Evolutionary conservation across 768 basidiomycete species (phyloP).

Genomic region (Termitomyces bulborhizus): DNA sequence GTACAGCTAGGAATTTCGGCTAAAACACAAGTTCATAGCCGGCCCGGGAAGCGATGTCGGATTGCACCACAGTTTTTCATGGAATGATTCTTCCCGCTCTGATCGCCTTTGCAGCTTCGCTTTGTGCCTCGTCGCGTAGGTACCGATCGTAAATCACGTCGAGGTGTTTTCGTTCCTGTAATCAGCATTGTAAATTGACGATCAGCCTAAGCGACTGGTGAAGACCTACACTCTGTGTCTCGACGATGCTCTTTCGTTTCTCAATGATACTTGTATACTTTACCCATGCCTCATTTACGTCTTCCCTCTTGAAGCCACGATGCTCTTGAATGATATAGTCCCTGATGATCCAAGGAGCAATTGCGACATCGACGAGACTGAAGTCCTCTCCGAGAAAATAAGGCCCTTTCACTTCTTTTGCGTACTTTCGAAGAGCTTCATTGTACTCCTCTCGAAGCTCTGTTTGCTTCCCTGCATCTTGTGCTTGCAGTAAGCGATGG

Average conservation of each 20-base stretch:
- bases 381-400: conserved; percentile 54
- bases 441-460: conserved; percentile 22
- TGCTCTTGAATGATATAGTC: conserved; percentile 45
- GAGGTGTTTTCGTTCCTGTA: conserved; percentile 28
- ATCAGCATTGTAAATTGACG: not conserved
- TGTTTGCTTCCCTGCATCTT: conserved; percentile 23
- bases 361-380: conserved; percentile 44
- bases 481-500: conserved; percentile 42
- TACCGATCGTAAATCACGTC: conserved; percentile 47
- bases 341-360: conserved; percentile 49
- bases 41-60: too few relatives aligned
- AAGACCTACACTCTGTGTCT: conserved; percentile 34
- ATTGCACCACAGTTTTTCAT: conserved; percentile 13
- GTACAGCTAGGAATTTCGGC: too few relatives aligned
- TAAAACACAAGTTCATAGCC: too few relatives aligned
- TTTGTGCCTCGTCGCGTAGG: conserved; percentile 49
- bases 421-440: conserved; percentile 24
- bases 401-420: conserved; percentile 34
- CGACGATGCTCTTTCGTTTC: conserved; percentile 38
- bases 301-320: conserved; percentile 37
- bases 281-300: conserved; percentile 38
- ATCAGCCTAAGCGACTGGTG: not conserved
- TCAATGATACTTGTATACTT: conserved; percentile 36
- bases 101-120: conserved; percentile 46
- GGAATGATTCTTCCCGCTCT: conserved; percentile 38